These are phyloP conservation scores for Termitomyces titanicus DNA, from an alignment of 768 basidiomycete species.

Conservation along the genomic window DNA sequence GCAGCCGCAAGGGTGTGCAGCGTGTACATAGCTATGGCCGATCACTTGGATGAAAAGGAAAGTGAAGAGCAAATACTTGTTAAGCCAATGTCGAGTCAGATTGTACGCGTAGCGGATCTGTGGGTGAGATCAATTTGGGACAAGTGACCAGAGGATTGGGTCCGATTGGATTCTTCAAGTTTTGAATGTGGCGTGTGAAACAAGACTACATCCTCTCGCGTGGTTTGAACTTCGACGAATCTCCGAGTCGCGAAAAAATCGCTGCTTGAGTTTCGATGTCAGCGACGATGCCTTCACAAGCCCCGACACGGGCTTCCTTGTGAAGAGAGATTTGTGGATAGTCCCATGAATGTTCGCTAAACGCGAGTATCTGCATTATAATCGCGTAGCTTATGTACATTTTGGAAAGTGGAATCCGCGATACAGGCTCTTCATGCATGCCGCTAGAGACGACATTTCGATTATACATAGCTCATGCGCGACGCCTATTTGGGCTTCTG, in stretches of 20 bases:
- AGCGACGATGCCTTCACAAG: neutral
- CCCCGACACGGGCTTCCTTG: constrained; percentile 1
- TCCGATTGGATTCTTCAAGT: neutral
- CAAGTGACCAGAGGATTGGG: neutral
- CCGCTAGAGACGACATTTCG: neutral
- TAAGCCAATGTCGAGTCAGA: neutral
- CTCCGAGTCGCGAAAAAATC: too few relatives aligned
- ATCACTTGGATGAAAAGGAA: neutral
- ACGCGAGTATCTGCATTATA: neutral
- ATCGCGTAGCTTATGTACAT: neutral
- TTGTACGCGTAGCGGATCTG: neutral
- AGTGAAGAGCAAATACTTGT: neutral
- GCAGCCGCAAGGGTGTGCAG: neutral
- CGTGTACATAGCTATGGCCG: neutral
- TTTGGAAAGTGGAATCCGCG: neutral
- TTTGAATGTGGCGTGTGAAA: constrained; percentile 4
- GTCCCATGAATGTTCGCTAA: neutral
- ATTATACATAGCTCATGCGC: neutral
- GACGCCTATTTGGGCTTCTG: neutral
- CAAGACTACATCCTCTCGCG: neutral
- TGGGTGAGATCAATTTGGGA: neutral
- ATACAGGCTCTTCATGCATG: neutral
- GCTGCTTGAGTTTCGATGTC: neutral
- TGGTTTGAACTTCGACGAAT: too few relatives aligned
- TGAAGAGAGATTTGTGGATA: neutral